Evolutionary conservation across 257 asterid genomes (phyloP).

Genomic region (Gentiana dahurica): DNA sequence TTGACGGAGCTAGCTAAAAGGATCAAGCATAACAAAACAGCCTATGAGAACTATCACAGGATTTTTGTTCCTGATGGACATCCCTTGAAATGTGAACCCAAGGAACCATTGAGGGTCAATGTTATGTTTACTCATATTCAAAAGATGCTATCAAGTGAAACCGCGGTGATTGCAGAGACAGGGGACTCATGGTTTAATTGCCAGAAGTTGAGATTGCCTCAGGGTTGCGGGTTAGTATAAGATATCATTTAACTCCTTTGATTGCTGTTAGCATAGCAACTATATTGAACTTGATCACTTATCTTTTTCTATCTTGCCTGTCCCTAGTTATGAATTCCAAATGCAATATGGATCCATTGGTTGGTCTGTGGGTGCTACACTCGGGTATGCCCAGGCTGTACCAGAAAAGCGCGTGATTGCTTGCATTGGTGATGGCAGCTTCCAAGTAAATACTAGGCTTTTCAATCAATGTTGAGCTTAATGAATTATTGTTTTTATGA

Average conservation of each 20-base stretch:
- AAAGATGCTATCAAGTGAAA: conserved; percentile 47
- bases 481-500: background rate
- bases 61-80: conserved; percentile 64
- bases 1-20: conserved; percentile 43
- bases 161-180: conserved; percentile 71
- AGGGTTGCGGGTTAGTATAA: conserved; percentile 55
- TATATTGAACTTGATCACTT: background rate
- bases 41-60: conserved; percentile 71
- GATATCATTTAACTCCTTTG: background rate
- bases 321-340: conserved; percentile 62
- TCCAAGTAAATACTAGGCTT: conserved; percentile 40
- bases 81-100: conserved; percentile 44
- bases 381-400: conserved; percentile 79
- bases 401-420: conserved; percentile 59
- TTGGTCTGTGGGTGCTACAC: conserved; percentile 88
- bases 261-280: too few relatives aligned
- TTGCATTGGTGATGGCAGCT: conserved; percentile 86
- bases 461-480: background rate
- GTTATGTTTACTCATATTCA: conserved; percentile 62
- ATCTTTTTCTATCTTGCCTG: background rate
- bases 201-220: conserved; percentile 59
- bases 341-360: conserved; percentile 90
- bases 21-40: conserved; percentile 47
- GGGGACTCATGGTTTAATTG: conserved; percentile 93
- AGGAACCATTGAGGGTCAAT: conserved; percentile 62